A percentile compares a stretch with the other conserved stretches of the same genome.
These are phyloP conservation scores for Meira miltonrushii DNA, from an alignment of 1,284 basidiomycete genomes.

Conservation along the genomic window DNA sequence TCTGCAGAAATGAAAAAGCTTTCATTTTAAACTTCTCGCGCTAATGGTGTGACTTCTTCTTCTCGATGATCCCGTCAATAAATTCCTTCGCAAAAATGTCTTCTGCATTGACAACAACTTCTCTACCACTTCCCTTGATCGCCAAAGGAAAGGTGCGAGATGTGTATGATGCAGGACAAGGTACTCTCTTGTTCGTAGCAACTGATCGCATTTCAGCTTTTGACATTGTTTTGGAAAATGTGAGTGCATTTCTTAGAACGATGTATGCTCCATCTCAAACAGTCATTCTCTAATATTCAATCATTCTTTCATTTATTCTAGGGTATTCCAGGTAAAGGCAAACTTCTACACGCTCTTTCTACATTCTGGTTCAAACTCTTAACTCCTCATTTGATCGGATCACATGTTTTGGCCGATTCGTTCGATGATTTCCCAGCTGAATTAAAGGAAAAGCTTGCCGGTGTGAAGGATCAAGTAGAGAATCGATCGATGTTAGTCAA, in stretches of 20 bases:
- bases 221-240: slow-evolving; percentile 64
- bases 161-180: slow-evolving; percentile 45
- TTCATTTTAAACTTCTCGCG: too few species aligned
- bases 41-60: too few species aligned
- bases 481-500: slow-evolving; percentile 85
- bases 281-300: background rate
- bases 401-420: slow-evolving; percentile 44
- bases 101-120: slow-evolving; percentile 24
- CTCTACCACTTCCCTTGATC: slow-evolving; percentile 45
- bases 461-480: slow-evolving; percentile 60
- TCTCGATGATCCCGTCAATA: background rate
- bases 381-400: slow-evolving; percentile 40
- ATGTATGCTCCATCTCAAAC: background rate
- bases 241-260: slow-evolving; percentile 7
- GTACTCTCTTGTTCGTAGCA: slow-evolving; percentile 73
- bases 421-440: slow-evolving; percentile 32
- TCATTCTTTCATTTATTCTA: slow-evolving; percentile 11
- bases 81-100: background rate
- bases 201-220: slow-evolving; percentile 94
- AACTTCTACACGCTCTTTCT: slow-evolving; percentile 80
- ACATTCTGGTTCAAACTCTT: slow-evolving; percentile 88
- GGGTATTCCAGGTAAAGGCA: slow-evolving; percentile 93
- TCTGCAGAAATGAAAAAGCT: too few species aligned
- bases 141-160: slow-evolving; percentile 51
- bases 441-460: slow-evolving; percentile 27